A percentile compares a stretch with the other conserved stretches of the same genome.
Conservation (phyloP, 495 filamentous ascomycete genomes). For the Darksidea phi region DNA sequence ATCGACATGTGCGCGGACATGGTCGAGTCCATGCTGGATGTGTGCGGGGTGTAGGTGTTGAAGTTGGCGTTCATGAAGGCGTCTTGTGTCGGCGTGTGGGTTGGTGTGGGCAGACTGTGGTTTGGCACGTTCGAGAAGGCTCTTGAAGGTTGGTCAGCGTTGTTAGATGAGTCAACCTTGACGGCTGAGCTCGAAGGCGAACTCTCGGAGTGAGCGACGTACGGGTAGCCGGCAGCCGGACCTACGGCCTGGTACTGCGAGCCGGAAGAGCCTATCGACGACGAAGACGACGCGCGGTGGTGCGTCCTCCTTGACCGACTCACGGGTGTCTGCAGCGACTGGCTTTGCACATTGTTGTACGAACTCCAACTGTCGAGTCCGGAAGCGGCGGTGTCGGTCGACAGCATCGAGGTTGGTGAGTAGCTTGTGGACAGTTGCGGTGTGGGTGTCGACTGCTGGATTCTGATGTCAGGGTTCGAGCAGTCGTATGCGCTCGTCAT, state of each 20-base stretch:
- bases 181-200: conserved; percentile 34
- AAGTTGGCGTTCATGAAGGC: conserved; percentile 32
- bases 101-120: conserved; percentile 37
- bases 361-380: conserved; percentile 28
- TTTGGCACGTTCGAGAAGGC: conserved; percentile 34
- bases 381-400: conserved; percentile 13
- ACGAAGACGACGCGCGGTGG: conserved; percentile 42
- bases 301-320: conserved; percentile 29
- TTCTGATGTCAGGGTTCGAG: conserved; percentile 36
- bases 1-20: conserved; percentile 52
- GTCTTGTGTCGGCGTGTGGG: conserved; percentile 42
- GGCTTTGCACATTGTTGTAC: conserved; percentile 32
- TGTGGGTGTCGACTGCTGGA: conserved; percentile 38
- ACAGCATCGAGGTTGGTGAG: conserved; percentile 30
- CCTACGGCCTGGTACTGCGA: conserved; percentile 39
- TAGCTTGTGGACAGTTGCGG: conserved; percentile 28
- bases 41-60: conserved; percentile 16
- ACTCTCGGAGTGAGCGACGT: conserved; percentile 42
- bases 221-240: conserved; percentile 35
- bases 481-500: conserved; percentile 35
- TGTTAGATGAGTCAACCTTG: conserved; percentile 35
- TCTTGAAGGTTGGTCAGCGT: conserved; percentile 35
- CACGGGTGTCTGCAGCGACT: conserved; percentile 30
- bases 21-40: conserved; percentile 43
- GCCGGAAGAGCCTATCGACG: conserved; percentile 41